A percentile compares a stretch with the other conserved stretches of the same genome.
These are phyloP conservation scores for Cupressus sempervirens DNA, from an alignment of 75 land plant species.

Conservation along the genomic window DNA sequence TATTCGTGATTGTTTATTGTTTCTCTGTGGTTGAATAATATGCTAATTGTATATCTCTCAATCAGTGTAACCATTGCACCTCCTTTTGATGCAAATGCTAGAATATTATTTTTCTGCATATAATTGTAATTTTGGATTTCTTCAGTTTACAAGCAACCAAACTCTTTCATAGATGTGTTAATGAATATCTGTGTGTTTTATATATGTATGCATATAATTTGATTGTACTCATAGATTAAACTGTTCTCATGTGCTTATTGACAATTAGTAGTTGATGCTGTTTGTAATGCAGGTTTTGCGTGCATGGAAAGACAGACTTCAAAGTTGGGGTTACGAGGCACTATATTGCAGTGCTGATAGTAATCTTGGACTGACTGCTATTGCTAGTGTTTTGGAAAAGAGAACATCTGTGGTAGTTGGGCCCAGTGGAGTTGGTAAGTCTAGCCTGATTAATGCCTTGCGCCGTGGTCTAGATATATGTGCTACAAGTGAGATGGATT, in stretches of 20 bases:
- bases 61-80: too few species aligned
- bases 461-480: constrained; percentile 31
- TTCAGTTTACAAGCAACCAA: not conserved
- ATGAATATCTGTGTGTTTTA: too few species aligned
- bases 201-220: too few species aligned
- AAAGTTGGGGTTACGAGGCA: constrained; percentile 81
- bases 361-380: constrained; percentile 47
- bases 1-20: too few species aligned
- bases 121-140: too few species aligned
- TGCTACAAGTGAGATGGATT: constrained; percentile 4
- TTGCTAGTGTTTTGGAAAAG: constrained; percentile 46
- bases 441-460: constrained; percentile 88
- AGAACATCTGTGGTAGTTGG: constrained; percentile 85
- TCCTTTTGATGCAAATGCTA: too few species aligned
- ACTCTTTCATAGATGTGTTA: too few species aligned
- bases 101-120: too few species aligned
- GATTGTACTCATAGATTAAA: not conserved
- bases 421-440: constrained; percentile 98
- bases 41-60: too few species aligned
- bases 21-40: too few species aligned
- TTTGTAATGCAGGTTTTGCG: constrained; percentile 33
- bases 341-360: constrained; percentile 74
- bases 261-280: not conserved
- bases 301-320: constrained; percentile 64
- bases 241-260: not conserved